Evolutionary conservation across 805 yeast genomes (phyloP).

Genomic region (Ogataea ganodermae): DNA sequence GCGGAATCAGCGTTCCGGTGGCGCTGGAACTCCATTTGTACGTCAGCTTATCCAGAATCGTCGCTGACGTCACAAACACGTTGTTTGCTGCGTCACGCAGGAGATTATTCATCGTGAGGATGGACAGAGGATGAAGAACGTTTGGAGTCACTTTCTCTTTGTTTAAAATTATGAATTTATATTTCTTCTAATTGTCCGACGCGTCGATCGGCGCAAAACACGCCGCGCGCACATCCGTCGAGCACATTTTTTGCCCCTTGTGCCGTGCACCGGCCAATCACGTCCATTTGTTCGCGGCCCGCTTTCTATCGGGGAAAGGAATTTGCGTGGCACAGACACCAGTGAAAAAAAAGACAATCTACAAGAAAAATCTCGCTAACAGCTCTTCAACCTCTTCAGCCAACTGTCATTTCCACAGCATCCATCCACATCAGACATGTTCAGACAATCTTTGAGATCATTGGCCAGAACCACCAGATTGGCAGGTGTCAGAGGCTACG

Average conservation of each 20-base stretch:
- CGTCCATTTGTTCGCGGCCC: slow-evolving; percentile 13
- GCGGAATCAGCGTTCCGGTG: slow-evolving; percentile 29
- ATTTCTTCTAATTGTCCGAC: too few relatives aligned
- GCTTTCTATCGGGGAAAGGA: slow-evolving; percentile 6
- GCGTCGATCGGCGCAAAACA: neutral
- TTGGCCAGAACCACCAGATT: slow-evolving; percentile 57
- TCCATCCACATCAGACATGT: slow-evolving; percentile 39
- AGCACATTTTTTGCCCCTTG: slow-evolving; percentile 2
- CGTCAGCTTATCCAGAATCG: slow-evolving; percentile 34
- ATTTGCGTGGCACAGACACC: slow-evolving; percentile 6
- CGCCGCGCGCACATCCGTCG: slow-evolving; percentile 9
- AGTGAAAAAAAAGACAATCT: slow-evolving; percentile 1
- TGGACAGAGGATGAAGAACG: neutral
- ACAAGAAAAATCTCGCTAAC: neutral
- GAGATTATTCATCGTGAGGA: slow-evolving; percentile 28
- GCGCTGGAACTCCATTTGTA: slow-evolving; percentile 29
- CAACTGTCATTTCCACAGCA: slow-evolving; percentile 2
- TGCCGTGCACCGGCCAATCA: slow-evolving; percentile 11
- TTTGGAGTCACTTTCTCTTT: neutral
- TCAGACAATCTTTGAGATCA: slow-evolving; percentile 64
- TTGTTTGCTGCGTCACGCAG: slow-evolving; percentile 36
- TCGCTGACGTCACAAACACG: slow-evolving; percentile 36
- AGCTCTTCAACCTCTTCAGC: neutral
- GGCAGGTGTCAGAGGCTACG: slow-evolving; percentile 79
- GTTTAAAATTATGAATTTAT: too few relatives aligned